These are phyloP conservation scores for Pleurotus tuoliensis DNA, from an alignment of 768 basidiomycete species.

Conservation along the genomic window DNA sequence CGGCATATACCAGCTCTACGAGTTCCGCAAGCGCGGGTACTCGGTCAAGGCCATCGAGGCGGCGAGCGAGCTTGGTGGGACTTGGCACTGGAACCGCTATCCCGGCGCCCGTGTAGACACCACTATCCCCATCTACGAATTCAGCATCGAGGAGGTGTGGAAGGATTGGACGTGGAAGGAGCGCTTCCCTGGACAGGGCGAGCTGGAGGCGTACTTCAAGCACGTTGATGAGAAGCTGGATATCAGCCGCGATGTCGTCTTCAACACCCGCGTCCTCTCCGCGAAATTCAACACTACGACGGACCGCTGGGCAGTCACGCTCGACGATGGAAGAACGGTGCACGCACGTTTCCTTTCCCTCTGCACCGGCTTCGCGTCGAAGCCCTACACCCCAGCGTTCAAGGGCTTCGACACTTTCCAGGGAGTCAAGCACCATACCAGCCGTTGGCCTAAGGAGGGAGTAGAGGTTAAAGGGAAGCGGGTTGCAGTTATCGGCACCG, in stretches of 20 bases:
- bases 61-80: constrained; percentile 14
- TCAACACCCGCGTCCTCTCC: constrained; percentile 18
- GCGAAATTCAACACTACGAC: constrained; percentile 16
- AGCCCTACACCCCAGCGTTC: constrained; percentile 17
- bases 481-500: constrained; percentile 23
- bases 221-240: constrained; percentile 21
- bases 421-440: constrained; percentile 20
- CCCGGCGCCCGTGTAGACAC: constrained; percentile 7
- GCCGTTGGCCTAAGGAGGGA: constrained; percentile 18
- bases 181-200: neutral
- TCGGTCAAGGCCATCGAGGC: constrained; percentile 2
- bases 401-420: constrained; percentile 19
- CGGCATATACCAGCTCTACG: constrained; percentile 1
- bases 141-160: constrained; percentile 5
- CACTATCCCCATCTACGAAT: neutral
- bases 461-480: constrained; percentile 19
- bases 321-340: constrained; percentile 14
- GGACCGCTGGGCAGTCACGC: constrained; percentile 19
- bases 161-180: constrained; percentile 1
- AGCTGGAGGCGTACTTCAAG: constrained; percentile 18
- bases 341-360: constrained; percentile 18
- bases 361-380: constrained; percentile 21
- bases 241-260: constrained; percentile 18
- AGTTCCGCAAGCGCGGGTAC: neutral
- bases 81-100: constrained; percentile 4